Percentiles rank a stretch among this genome's conserved stretches.
Evolutionary conservation across 1,139 yeast genomes (phyloP).

Genomic region (Casaregolazyma suthepensis): DNA sequence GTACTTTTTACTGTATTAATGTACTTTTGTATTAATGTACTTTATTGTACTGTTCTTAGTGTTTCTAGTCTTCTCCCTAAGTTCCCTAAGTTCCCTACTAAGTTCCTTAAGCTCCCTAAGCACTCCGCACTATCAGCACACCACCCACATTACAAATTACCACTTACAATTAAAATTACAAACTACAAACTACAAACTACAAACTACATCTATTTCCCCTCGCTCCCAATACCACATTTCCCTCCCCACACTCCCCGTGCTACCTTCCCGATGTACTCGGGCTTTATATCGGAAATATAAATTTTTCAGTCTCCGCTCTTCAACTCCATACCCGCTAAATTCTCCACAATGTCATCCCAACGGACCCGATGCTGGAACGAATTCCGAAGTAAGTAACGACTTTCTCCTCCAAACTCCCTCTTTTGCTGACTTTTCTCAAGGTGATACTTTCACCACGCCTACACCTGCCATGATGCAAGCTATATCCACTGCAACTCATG

Average conservation of each 20-base stretch:
- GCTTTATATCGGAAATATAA: background rate
- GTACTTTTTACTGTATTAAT: too few relatives aligned
- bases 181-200: too few relatives aligned
- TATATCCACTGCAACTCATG: constrained; percentile 55
- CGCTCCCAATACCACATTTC: background rate
- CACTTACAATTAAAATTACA: too few relatives aligned
- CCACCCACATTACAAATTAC: too few relatives aligned
- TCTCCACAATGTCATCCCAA: constrained; percentile 1
- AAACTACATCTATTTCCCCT: too few relatives aligned
- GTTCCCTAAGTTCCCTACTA: too few relatives aligned
- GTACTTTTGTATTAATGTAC: too few relatives aligned
- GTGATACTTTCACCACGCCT: constrained; percentile 93
- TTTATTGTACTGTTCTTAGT: too few relatives aligned
- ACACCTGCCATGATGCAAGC: constrained; percentile 68
- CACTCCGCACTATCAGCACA: too few relatives aligned
- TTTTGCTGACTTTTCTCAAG: constrained; percentile 12
- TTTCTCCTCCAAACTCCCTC: background rate
- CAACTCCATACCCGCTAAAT: background rate
- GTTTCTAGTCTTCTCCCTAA: too few relatives aligned
- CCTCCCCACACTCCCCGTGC: background rate
- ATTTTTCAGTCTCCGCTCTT: background rate
- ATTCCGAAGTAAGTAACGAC: constrained; percentile 10
- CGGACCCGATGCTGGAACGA: constrained; percentile 8
- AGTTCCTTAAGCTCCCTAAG: too few relatives aligned
- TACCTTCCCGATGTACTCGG: background rate